Base-by-base conservation (phyloP, 139 green algal genomes). In the Picochlorum sp. region DNA sequence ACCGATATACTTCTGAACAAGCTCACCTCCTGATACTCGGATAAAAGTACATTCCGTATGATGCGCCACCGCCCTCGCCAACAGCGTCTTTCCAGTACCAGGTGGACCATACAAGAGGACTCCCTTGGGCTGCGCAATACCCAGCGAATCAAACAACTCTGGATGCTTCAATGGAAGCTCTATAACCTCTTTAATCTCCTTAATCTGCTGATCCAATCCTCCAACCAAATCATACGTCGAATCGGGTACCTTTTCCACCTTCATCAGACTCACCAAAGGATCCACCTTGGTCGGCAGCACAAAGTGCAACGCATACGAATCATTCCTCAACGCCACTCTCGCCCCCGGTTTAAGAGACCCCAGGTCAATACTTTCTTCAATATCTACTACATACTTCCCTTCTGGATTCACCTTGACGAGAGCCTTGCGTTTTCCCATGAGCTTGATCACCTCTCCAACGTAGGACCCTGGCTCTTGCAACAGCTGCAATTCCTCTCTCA, bases 31-130 rank as follows among this genome's bases (percentile, higher is more conserved):
- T 0, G 79, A 92, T 24, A 99, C 94, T 34, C 94, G 83, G 73
- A 99, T 99, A 85, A 99, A 99, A 28, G 94, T 99, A 82, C 94
- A 99, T 80, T 99, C 94, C 15, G 94, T 99, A 86, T 99, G 94
- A 74, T 99, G 94, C 15, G 94, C 94, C 54, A 99, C 93, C 6
- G 94, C 94, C 34, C 93, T 76, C 26, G 91, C 91, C 38, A 98
- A 79, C 59, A 97, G 69, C 32, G 84, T 90, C 71, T 94, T 94
- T 64, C 88, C 88, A 15, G 87, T 91, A 16, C 87, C 87, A 14
- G 87, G 87, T 0, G 91, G 91, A 0, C 91, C 59, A 49, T 65
- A 68, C 20, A 74, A 44, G 11, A 66, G 21, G 11, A 69, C 69
- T n/a, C 49, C 52, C 84, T 99, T 99, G 14, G 94, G 94, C 66